Percentiles rank a stretch among this genome's conserved stretches.
These are phyloP conservation scores for Orbilia ellipsospora DNA, from an alignment of 2,329 filamentous ascomycete genomes.

Conservation along the genomic window DNA sequence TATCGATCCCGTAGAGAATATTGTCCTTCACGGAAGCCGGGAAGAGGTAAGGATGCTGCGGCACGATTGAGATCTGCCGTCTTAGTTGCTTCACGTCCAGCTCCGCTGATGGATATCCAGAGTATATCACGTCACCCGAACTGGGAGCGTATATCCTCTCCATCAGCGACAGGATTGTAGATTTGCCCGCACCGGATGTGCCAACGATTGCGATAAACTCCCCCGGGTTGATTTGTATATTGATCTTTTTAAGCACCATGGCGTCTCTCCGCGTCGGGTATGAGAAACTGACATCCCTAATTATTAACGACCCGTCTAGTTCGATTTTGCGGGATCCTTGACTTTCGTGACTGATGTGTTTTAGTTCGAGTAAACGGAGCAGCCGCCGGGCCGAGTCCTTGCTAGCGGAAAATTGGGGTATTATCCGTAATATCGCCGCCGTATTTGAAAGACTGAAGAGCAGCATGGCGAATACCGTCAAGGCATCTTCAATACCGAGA, in stretches of 20 bases:
- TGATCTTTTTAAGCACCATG: constrained; percentile 72
- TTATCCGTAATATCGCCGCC: constrained; percentile 74
- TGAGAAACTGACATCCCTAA: constrained; percentile 74
- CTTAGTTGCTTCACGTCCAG: constrained; percentile 73
- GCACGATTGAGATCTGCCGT: constrained; percentile 73
- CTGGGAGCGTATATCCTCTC: constrained; percentile 74
- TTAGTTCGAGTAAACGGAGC: constrained; percentile 74
- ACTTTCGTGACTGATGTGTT: constrained; percentile 70
- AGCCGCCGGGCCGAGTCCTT: constrained; percentile 78
- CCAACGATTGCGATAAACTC: constrained; percentile 83
- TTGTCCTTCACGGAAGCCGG: constrained; percentile 81
- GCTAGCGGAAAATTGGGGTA: constrained; percentile 83
- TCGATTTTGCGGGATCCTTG: constrained; percentile 62
- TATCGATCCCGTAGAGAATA: constrained; percentile 79
- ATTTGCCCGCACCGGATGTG: constrained; percentile 88
- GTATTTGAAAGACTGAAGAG: constrained; percentile 84
- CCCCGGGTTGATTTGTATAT: constrained; percentile 72
- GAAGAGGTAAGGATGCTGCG: constrained; percentile 80
- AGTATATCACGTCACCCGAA: constrained; percentile 68
- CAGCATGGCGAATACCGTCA: constrained; percentile 82
- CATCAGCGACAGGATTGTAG: constrained; percentile 80
- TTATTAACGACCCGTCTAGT: constrained; percentile 67
- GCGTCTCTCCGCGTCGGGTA: constrained; percentile 72
- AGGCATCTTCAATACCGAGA: constrained; percentile 64
- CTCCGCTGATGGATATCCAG: constrained; percentile 68